These are phyloP conservation scores for Magnaporthiopsis poae DNA, from an alignment of 2,329 filamentous ascomycete species.

Conservation along the genomic window DNA sequence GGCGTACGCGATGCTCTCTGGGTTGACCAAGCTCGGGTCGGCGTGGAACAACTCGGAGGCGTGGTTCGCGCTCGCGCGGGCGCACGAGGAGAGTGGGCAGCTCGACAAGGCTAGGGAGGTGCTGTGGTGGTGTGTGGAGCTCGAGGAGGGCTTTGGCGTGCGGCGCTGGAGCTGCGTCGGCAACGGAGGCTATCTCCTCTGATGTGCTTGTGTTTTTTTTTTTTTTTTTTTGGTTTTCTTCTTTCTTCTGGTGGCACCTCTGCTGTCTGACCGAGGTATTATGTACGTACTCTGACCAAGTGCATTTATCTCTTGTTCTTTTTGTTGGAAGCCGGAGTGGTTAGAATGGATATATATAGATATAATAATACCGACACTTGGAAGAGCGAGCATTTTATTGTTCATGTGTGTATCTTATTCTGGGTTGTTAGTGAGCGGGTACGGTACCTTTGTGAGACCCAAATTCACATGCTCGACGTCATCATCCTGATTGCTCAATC, in stretches of 20 bases:
- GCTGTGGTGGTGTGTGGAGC: constrained; percentile 93
- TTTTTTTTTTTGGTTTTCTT: not conserved
- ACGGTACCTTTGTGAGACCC: too few species aligned
- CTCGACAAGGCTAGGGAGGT: constrained; percentile 81
- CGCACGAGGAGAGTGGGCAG: constrained; percentile 80
- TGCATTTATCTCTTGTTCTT: not conserved
- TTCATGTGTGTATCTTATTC: not conserved
- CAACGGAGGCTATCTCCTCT: constrained; percentile 56
- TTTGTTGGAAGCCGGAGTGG: not conserved
- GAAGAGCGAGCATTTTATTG: too few species aligned
- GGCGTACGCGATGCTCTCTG: constrained; percentile 72
- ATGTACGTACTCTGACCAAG: not conserved
- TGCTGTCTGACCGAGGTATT: too few species aligned
- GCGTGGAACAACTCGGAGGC: constrained; percentile 91
- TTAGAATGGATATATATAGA: not conserved
- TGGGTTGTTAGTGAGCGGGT: too few species aligned
- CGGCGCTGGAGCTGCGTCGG: constrained; percentile 67
- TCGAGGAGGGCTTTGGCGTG: constrained; percentile 76
- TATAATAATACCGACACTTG: not conserved
- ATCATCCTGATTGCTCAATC: too few species aligned
- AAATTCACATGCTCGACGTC: too few species aligned
- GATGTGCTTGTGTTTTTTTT: constrained; percentile 8
- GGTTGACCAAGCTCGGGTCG: constrained; percentile 71
- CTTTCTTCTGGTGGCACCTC: not conserved
- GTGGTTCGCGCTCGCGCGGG: constrained; percentile 79